These are phyloP conservation scores for Talaromyces rugulosus DNA, from an alignment of 2,329 filamentous ascomycete species.

Conservation along the genomic window DNA sequence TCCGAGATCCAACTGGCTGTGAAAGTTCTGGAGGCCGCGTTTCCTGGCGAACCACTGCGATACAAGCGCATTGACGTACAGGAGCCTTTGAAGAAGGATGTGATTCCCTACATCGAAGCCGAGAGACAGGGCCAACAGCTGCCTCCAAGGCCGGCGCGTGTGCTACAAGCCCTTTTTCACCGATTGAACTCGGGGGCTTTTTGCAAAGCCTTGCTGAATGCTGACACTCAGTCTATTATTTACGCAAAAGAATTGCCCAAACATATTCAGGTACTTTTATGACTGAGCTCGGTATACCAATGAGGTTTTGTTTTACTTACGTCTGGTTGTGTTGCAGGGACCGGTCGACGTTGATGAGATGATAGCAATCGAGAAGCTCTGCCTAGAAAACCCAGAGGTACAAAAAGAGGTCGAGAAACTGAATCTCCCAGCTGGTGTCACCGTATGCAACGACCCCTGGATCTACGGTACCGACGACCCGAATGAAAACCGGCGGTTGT, in stretches of 20 bases:
- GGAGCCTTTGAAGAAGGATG: conserved; percentile 59
- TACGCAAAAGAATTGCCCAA: conserved; percentile 44
- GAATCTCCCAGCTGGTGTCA: conserved; percentile 53
- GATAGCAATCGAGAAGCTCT: conserved; percentile 53
- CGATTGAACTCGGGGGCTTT: conserved; percentile 40
- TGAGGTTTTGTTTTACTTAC: neutral
- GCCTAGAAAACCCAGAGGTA: conserved; percentile 53
- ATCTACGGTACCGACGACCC: conserved; percentile 56
- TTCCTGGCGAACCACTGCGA: conserved; percentile 33
- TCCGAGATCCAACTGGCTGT: conserved; percentile 38
- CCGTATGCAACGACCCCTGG: conserved; percentile 61
- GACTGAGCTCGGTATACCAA: neutral
- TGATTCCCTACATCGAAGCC: conserved; percentile 59
- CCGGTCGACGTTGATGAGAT: conserved; percentile 59
- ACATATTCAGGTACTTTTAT: conserved; percentile 38
- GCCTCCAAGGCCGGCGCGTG: conserved; percentile 48
- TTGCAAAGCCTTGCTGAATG: conserved; percentile 38
- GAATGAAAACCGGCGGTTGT: conserved; percentile 35
- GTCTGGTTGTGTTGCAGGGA: conserved; percentile 38
- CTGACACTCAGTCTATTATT: conserved; percentile 31
- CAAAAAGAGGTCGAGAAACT: conserved; percentile 58
- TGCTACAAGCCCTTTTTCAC: conserved; percentile 51
- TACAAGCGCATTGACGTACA: conserved; percentile 66
- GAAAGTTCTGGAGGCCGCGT: conserved; percentile 32
- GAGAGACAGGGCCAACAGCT: conserved; percentile 52